Evolutionary conservation across 2,329 filamentous ascomycete species (phyloP).

Genomic region (Macrophomina pseudophaseolina): DNA sequence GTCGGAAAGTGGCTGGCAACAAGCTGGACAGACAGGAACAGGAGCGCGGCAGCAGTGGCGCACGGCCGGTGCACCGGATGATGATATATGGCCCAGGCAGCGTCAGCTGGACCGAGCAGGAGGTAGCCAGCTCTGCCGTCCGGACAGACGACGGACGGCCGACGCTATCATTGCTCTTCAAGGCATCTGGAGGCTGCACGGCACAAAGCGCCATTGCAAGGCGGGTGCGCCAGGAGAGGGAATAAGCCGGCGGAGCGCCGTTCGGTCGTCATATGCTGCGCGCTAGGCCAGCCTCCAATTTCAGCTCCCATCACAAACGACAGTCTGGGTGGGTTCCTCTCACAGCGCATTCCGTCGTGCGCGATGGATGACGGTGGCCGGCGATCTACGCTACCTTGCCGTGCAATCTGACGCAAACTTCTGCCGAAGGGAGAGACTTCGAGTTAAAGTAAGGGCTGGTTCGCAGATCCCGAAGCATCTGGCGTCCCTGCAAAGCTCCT

Average conservation of each 20-base stretch:
- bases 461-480: no score
- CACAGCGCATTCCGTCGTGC: no score
- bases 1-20: not conserved
- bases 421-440: no score
- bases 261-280: not conserved
- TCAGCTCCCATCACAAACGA: not conserved
- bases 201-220: not conserved
- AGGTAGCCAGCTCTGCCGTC: not conserved
- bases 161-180: not conserved
- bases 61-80: not conserved
- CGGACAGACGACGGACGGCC: not conserved
- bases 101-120: not conserved
- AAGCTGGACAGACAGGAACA: not conserved
- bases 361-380: not conserved
- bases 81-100: not conserved
- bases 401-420: no score
- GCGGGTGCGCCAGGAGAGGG: constrained; percentile 5
- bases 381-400: not conserved
- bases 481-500: no score
- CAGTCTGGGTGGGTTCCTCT: no score
- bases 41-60: not conserved
- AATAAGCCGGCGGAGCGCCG: not conserved
- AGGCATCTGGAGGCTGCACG: not conserved
- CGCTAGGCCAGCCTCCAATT: not conserved
- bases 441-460: no score